Evolutionary conservation across 2,329 filamentous ascomycete species (phyloP).

Genomic region (Pseudogymnoascus sp.): DNA sequence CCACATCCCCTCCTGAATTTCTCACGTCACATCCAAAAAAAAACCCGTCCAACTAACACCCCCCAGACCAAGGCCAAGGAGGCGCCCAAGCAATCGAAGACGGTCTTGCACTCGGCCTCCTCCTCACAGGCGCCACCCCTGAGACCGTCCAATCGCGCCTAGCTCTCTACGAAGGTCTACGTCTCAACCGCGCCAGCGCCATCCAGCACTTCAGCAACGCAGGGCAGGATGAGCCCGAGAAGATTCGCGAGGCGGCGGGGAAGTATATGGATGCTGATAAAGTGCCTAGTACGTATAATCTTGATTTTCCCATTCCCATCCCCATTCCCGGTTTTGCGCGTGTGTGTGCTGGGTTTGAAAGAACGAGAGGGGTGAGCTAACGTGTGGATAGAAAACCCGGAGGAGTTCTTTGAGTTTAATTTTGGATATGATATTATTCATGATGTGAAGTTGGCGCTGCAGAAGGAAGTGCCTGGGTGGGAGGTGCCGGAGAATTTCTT

Average conservation of each 20-base stretch:
- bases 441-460: slow-evolving; percentile 14
- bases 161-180: slow-evolving; percentile 29
- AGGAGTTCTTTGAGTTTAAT: slow-evolving; percentile 26
- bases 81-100: slow-evolving; percentile 33
- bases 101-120: slow-evolving; percentile 29
- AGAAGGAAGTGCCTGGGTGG: slow-evolving; percentile 17
- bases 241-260: slow-evolving; percentile 28
- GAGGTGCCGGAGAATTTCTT: slow-evolving; percentile 21
- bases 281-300: slow-evolving; percentile 28
- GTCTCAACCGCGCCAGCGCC: slow-evolving; percentile 30
- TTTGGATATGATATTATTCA: slow-evolving; percentile 28
- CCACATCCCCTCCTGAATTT: no score
- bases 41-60: not conserved
- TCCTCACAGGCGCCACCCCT: slow-evolving; percentile 18
- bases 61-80: slow-evolving; percentile 29
- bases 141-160: slow-evolving; percentile 23
- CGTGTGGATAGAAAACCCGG: slow-evolving; percentile 21
- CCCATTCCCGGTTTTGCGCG: not conserved
- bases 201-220: slow-evolving; percentile 38
- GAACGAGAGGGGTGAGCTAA: not conserved
- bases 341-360: not conserved
- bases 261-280: slow-evolving; percentile 26
- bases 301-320: not conserved
- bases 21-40: no score
- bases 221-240: slow-evolving; percentile 30